Conservation (phyloP, 176 grass and related monocot species). For the Avena atlantica region DNA sequence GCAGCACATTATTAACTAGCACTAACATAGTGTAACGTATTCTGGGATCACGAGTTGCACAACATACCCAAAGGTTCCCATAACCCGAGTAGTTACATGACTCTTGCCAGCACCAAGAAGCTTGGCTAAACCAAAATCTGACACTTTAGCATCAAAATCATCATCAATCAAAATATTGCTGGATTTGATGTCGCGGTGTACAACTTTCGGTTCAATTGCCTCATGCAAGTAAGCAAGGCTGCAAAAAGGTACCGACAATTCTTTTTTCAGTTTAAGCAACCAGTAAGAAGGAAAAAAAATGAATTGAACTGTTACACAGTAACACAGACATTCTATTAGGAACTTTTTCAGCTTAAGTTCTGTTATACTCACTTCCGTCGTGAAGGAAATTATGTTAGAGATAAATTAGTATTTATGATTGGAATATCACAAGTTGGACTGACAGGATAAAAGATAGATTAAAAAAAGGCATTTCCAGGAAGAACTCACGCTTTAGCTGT, state of each 20-base stretch:
- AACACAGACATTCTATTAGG: conserved; percentile 17
- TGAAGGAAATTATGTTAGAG: neutral
- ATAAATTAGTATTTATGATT: conserved; percentile 31
- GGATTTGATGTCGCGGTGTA: conserved; percentile 89
- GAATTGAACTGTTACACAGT: conserved; percentile 11
- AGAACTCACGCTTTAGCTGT: conserved; percentile 86
- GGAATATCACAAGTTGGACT: neutral
- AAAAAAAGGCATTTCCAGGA: conserved; percentile 10
- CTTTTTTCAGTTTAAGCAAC: conserved; percentile 33
- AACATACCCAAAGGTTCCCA: conserved; percentile 93
- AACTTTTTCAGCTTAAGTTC: conserved; percentile 28
- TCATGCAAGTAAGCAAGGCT: conserved; percentile 91
- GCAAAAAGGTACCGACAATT: conserved; percentile 27
- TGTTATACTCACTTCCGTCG: conserved; percentile 1
- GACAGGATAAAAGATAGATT: conserved; percentile 26
- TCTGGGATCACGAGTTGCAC: conserved; percentile 6
- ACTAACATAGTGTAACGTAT: conserved; percentile 14
- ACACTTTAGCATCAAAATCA: conserved; percentile 84
- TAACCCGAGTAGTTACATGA: conserved; percentile 89
- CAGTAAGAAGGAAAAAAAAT: neutral
- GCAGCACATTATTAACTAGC: conserved; percentile 29
- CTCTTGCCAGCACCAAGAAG: conserved; percentile 89
- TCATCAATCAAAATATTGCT: conserved; percentile 94
- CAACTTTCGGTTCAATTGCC: conserved; percentile 91
- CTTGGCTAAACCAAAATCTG: conserved; percentile 91